Percentiles rank a stretch among this genome's conserved stretches.
Conservation (phyloP, 2,329 filamentous ascomycete species). For the Ophiostoma fasciatum region DNA sequence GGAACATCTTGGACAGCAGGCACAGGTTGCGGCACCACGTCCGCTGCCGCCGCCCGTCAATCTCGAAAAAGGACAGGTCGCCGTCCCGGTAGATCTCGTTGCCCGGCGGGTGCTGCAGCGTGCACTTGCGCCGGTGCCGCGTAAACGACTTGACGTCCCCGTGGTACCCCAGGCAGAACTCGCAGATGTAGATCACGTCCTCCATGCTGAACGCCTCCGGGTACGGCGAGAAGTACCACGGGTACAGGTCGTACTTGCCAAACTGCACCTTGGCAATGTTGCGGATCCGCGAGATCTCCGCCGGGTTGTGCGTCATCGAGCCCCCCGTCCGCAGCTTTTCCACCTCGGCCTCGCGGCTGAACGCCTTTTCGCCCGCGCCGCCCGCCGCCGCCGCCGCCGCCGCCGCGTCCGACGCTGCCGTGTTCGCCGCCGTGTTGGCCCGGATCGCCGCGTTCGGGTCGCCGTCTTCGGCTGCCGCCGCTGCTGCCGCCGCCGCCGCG, state of each 20-base stretch:
- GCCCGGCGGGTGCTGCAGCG: conserved; percentile 78
- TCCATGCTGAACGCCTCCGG: conserved; percentile 77
- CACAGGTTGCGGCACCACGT: conserved; percentile 97
- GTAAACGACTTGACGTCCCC: conserved; percentile 68
- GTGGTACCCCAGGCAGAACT: conserved; percentile 90
- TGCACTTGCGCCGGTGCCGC: conserved; percentile 81
- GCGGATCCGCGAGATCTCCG: conserved; percentile 87
- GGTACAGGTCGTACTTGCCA: conserved; percentile 79
- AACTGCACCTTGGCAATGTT: conserved; percentile 93
- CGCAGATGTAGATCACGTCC: conserved; percentile 90
- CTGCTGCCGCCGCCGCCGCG: conserved; percentile 2
- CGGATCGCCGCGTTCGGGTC: conserved; percentile 16
- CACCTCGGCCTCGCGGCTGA: conserved; percentile 79
- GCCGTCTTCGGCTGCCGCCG: conserved; percentile 1
- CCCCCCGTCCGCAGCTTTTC: conserved; percentile 89
- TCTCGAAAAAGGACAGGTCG: conserved; percentile 90
- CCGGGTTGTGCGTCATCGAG: conserved; percentile 97
- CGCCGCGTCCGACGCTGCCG: conserved; percentile 40
- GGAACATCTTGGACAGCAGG: conserved; percentile 85
- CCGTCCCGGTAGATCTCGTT: conserved; percentile 98
- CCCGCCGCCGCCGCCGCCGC: conserved; percentile 21
- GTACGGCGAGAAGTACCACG: conserved; percentile 98
- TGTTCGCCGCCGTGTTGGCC: conserved; percentile 26
- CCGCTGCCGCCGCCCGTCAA: conserved; percentile 83
- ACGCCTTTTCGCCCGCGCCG: conserved; percentile 29